Evolutionary conservation across 2,329 filamentous ascomycete genomes (phyloP).

Genomic region (Cordyceps militaris): DNA sequence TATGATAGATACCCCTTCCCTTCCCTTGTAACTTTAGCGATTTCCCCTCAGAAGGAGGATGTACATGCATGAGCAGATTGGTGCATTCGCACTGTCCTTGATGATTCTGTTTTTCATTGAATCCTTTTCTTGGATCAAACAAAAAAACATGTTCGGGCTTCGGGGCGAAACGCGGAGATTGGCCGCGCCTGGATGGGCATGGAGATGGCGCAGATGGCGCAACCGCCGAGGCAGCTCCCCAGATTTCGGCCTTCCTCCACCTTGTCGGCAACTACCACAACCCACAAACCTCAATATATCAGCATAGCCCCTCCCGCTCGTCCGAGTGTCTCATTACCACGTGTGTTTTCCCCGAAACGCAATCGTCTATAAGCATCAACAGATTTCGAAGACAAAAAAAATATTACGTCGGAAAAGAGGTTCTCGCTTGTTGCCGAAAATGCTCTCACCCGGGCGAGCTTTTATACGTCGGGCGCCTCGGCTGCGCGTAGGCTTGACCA

Average conservation of each 20-base stretch:
- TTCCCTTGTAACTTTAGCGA: conserved; percentile 6
- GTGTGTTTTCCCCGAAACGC: not conserved
- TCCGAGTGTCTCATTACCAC: not conserved
- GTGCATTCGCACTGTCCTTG: not conserved
- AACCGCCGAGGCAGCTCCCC: conserved; percentile 9
- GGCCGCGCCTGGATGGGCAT: not conserved
- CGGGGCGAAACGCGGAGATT: not conserved
- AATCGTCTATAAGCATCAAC: too few relatives aligned
- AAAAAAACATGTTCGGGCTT: not conserved
- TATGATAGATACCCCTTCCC: conserved; percentile 11
- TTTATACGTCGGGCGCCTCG: conserved; percentile 1
- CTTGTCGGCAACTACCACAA: conserved; percentile 1
- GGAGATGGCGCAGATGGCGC: too few relatives aligned
- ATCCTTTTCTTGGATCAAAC: not conserved
- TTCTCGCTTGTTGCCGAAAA: not conserved
- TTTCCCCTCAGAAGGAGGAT: not conserved
- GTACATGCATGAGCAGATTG: not conserved
- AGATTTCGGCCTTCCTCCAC: conserved; percentile 7
- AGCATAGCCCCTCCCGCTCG: conserved; percentile 10
- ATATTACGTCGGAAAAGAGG: not conserved
- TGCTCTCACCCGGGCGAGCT: not conserved
- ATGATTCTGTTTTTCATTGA: not conserved
- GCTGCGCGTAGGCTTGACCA: not conserved
- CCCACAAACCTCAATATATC: conserved; percentile 8
- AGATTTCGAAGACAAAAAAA: too few relatives aligned